Conservation (phyloP, 768 basidiomycete genomes). For the Rhodotorula paludigena region DNA sequence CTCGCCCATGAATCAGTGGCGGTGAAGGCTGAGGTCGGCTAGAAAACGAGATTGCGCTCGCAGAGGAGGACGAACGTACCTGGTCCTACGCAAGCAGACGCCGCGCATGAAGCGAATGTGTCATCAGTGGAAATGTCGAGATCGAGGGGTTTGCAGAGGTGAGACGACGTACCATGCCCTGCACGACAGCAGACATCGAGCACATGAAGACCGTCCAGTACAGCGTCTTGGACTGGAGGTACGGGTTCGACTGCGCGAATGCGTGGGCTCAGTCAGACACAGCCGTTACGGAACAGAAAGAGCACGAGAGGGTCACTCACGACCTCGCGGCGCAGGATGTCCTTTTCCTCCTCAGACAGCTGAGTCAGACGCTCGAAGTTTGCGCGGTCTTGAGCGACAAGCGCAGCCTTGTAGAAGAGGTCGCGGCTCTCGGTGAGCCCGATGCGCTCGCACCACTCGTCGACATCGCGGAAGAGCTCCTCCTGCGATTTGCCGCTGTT, state of each 20-base stretch:
- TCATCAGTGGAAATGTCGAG: no score
- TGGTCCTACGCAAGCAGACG: no score
- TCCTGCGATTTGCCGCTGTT: constrained; percentile 11
- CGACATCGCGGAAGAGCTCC: constrained; percentile 50
- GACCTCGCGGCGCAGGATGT: constrained; percentile 19
- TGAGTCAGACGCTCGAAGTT: constrained; percentile 33
- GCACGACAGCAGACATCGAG: constrained; percentile 36
- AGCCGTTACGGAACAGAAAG: no score
- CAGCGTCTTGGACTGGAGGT: constrained; percentile 44
- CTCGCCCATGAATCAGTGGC: not conserved
- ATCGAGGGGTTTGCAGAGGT: no score
- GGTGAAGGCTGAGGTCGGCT: not conserved
- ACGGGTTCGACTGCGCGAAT: no score
- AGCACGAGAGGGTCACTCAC: not conserved
- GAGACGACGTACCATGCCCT: constrained; percentile 30
- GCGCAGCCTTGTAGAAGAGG: constrained; percentile 63
- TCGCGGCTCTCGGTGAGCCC: constrained; percentile 46
- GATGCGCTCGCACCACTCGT: constrained; percentile 56
- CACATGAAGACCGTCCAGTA: constrained; percentile 34
- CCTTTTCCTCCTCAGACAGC: constrained; percentile 44
- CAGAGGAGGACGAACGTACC: no score
- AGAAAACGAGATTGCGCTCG: no score
- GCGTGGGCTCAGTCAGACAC: constrained; percentile 11
- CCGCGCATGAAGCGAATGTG: no score
- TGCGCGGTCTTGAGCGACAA: constrained; percentile 58